These are phyloP conservation scores for Hemisphaericaspora xylanilytica DNA, from an alignment of 1,139 yeast species.

Conservation along the genomic window DNA sequence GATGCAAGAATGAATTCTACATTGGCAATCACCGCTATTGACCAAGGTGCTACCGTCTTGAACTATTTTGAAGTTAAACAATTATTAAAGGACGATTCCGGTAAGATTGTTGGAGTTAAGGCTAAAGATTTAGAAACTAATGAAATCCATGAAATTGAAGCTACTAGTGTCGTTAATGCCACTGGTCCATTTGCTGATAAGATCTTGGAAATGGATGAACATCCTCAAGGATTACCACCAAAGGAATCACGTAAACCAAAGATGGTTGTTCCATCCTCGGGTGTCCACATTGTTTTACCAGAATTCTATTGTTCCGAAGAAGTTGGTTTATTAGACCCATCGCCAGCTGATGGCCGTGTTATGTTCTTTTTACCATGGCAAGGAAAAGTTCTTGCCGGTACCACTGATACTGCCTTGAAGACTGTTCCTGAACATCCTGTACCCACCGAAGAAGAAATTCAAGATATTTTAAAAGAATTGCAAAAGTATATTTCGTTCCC, in stretches of 20 bases:
- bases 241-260: constrained; percentile 47
- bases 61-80: constrained; percentile 84
- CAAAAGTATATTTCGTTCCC: constrained; percentile 88
- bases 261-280: constrained; percentile 93
- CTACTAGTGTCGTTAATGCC: constrained; percentile 83
- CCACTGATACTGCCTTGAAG: constrained; percentile 82
- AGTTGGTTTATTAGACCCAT: constrained; percentile 87
- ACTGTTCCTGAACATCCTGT: constrained; percentile 79
- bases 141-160: constrained; percentile 53
- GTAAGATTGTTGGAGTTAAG: constrained; percentile 68
- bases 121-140: constrained; percentile 78
- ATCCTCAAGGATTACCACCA: constrained; percentile 64
- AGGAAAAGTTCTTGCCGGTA: constrained; percentile 94
- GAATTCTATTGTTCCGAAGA: constrained; percentile 88
- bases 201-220: constrained; percentile 82
- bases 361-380: constrained; percentile 98
- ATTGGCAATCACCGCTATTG: constrained; percentile 80
- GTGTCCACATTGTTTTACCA: constrained; percentile 90
- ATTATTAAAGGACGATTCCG: constrained; percentile 59
- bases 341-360: constrained; percentile 93
- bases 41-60: constrained; percentile 84
- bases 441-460: constrained; percentile 87
- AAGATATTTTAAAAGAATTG: constrained; percentile 82
- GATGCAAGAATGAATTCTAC: constrained; percentile 90
- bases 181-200: constrained; percentile 93